These are phyloP conservation scores for Clarireedia homoeocarpa DNA, from an alignment of 2,329 filamentous ascomycete genomes.

Conservation along the genomic window DNA sequence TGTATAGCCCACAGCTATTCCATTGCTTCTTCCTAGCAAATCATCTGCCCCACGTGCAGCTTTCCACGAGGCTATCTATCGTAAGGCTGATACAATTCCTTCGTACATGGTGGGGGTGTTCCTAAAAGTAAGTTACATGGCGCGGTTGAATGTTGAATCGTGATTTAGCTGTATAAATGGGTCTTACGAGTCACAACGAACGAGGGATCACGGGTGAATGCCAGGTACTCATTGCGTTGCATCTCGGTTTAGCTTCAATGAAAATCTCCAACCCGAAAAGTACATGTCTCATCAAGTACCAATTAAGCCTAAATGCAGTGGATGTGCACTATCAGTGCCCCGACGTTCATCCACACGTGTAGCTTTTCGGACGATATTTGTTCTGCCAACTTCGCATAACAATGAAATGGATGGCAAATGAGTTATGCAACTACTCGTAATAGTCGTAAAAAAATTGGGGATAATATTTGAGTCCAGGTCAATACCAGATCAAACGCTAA, in stretches of 20 bases:
- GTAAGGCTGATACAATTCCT: not conserved
- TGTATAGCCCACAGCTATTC: not conserved
- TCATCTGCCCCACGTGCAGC: slow-evolving; percentile 1
- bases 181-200: too few species aligned
- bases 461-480: not conserved
- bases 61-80: not conserved
- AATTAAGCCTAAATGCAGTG: not conserved
- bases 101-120: too few species aligned
- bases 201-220: too few species aligned
- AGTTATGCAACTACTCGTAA: not conserved
- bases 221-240: too few species aligned
- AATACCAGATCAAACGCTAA: not conserved
- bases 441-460: not conserved
- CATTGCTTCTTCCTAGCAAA: not conserved
- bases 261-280: not conserved
- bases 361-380: not conserved
- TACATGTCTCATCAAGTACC: not conserved
- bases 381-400: too few species aligned
- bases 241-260: too few species aligned
- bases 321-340: not conserved
- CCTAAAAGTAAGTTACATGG: too few species aligned
- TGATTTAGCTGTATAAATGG: not conserved
- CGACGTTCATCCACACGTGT: not conserved
- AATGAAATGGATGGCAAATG: not conserved
- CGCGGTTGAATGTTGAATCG: too few species aligned